Evolutionary conservation across 2,329 filamentous ascomycete genomes (phyloP).

Genomic region (Triangularia verruculosa): DNA sequence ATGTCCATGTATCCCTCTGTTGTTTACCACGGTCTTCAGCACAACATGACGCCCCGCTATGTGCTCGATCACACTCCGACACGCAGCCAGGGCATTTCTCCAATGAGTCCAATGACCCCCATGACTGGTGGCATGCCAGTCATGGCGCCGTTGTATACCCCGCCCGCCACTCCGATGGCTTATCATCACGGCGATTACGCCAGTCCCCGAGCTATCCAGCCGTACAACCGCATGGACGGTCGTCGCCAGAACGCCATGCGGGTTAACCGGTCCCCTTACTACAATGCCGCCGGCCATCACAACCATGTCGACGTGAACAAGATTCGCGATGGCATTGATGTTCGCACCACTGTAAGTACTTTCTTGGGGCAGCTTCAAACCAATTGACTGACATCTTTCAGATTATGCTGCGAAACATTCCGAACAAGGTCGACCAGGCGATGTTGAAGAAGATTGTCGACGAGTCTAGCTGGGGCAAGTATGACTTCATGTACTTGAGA

Average conservation of each 20-base stretch:
- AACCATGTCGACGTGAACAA: constrained; percentile 60
- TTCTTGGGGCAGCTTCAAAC: not conserved
- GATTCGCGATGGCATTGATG: constrained; percentile 66
- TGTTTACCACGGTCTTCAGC: constrained; percentile 34
- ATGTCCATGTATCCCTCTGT: constrained; percentile 37
- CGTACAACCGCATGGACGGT: constrained; percentile 36
- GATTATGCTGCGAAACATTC: constrained; percentile 95
- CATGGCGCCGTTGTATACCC: constrained; percentile 33
- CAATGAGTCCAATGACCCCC: constrained; percentile 28
- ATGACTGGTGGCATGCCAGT: constrained; percentile 20
- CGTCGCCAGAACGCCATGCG: constrained; percentile 51
- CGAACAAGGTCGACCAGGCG: constrained; percentile 78
- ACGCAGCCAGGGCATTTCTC: constrained; percentile 26
- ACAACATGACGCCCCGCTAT: constrained; percentile 30
- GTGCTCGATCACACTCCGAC: constrained; percentile 35
- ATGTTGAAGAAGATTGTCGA: constrained; percentile 80
- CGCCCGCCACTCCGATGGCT: constrained; percentile 32
- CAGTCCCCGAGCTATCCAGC: constrained; percentile 38
- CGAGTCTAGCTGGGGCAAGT: constrained; percentile 73
- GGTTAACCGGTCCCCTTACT: constrained; percentile 45
- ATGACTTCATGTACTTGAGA: constrained; percentile 92
- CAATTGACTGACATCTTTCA: constrained; percentile 34
- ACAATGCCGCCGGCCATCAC: constrained; percentile 50
- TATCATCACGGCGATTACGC: constrained; percentile 38
- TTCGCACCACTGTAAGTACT: constrained; percentile 66